These are phyloP conservation scores for Moesziomyces sp. DNA, from an alignment of 1,284 basidiomycete genomes.

Conservation along the genomic window DNA sequence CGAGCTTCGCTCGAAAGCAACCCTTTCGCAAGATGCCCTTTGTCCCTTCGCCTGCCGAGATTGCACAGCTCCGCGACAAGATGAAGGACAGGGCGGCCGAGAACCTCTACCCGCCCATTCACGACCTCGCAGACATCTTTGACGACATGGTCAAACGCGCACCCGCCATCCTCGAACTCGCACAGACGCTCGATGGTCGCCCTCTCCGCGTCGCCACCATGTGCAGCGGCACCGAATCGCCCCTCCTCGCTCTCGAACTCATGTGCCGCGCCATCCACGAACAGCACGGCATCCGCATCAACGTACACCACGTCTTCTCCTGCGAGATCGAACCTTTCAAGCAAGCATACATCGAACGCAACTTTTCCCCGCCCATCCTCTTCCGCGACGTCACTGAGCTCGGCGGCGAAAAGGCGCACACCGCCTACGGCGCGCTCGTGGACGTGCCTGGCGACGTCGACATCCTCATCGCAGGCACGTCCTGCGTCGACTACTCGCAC, in stretches of 20 bases:
- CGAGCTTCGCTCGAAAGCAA: conserved; percentile 33
- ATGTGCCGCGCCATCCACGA: conserved; percentile 79
- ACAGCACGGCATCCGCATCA: conserved; percentile 76
- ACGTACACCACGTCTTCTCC: conserved; percentile 92
- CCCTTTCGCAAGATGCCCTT: conserved; percentile 37
- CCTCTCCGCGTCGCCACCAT: conserved; percentile 93
- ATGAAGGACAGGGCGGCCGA: conserved; percentile 37
- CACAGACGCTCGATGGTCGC: conserved; percentile 79
- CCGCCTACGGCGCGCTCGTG: conserved; percentile 87
- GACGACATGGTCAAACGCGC: conserved; percentile 80
- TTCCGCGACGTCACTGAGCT: conserved; percentile 95
- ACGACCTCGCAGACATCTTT: conserved; percentile 83
- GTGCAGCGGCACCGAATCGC: conserved; percentile 96
- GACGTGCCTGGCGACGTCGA: conserved; percentile 91
- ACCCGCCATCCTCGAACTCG: conserved; percentile 70
- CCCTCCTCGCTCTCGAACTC: conserved; percentile 86
- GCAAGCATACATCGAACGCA: conserved; percentile 96
- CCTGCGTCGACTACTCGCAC: conserved; percentile 95
- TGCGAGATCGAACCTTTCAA: conserved; percentile 99
- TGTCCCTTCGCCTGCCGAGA: conserved; percentile 33
- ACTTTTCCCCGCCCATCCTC: conserved; percentile 86
- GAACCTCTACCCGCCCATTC: conserved; percentile 77
- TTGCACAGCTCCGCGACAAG: conserved; percentile 15
- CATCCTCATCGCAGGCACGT: conserved; percentile 85
- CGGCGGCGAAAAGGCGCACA: conserved; percentile 73